Evolutionary conservation across 2,329 filamentous ascomycete species (phyloP).

Genomic region (Sordariomycetes sp.): DNA sequence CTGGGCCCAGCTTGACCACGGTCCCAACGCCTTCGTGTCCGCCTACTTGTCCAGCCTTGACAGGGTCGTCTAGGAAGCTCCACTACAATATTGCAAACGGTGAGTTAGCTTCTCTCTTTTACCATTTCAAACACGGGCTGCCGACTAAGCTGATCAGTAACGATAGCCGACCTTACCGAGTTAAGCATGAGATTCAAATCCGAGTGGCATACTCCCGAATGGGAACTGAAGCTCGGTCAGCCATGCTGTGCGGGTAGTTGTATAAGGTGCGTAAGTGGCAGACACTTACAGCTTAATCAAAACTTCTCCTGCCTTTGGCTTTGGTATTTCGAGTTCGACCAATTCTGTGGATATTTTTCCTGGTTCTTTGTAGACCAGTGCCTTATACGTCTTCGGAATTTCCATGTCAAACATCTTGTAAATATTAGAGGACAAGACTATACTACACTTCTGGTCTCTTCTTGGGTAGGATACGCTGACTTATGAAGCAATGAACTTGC

Average conservation of each 20-base stretch:
- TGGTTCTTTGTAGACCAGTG: no score
- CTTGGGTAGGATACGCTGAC: no score
- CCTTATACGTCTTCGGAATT: no score
- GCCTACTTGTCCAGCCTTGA: constrained; percentile 32
- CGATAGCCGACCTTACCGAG: neutral
- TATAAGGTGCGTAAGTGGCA: neutral
- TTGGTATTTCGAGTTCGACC: constrained; percentile 10
- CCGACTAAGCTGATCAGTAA: neutral
- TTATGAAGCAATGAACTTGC: no score
- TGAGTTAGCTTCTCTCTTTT: no score
- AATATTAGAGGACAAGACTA: no score
- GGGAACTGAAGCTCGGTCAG: neutral
- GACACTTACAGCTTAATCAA: constrained; percentile 11
- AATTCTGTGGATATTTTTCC: no score
- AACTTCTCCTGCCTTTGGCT: constrained; percentile 12
- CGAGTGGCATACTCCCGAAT: constrained; percentile 6
- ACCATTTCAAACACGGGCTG: neutral
- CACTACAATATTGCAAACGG: neutral
- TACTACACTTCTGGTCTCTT: no score
- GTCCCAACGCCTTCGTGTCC: constrained; percentile 62
- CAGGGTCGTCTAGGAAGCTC: neutral
- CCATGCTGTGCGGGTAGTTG: neutral
- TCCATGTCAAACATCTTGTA: constrained; percentile 12
- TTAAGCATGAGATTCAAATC: constrained; percentile 4
- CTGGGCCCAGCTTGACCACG: constrained; percentile 56